Evolutionary conservation across 73 alveolate genomes (phyloP), one percentile per base, ranked within the genome.

Genomic region (Effrenium voratum): DNA sequence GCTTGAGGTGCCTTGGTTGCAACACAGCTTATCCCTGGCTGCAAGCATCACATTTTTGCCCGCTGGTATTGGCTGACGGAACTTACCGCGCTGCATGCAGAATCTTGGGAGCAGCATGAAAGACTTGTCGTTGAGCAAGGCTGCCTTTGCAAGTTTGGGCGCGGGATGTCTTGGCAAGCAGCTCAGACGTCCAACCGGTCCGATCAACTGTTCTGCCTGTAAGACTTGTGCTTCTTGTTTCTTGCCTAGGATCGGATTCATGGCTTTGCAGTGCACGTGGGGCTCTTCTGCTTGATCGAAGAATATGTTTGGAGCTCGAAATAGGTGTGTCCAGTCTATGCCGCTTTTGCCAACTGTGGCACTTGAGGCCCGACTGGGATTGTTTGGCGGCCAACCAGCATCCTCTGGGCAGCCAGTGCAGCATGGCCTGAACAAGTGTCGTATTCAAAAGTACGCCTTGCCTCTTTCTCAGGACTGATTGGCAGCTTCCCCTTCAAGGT

Each of bases 231-330:
- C 8, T 52, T 52, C 63, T 52, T 8, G 26, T 8, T 52, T 52
- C 19, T 19, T 49, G 38, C 46, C 70, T 3, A 90, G 97, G 97
- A 90, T 47, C 66, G 87, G 80, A 66, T 90, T 57, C 97, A 90
- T 59, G 45, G 97, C 43, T 90, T 90, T 43, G 97, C 97, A 57
- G 45, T 90, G n/a, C 97, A 90, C 87, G 19, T 90, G 97, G 87
- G 88, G 73, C 87, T 90, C 43, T 90, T 90, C 76, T 90, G 97
- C 76, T 38, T 90, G 66, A 40, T 70, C 50, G 97, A 90, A 52
- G 97, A 90, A 76, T 90, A 90, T 55, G 97, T 43, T 3, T n/a
- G 76, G 43, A n/a, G 82, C 46, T 80, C 36, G 34, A 38, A 59
- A 12, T n/a, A 28, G 22, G 41, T 28, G 38, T 13, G 76, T 63